Evolutionary conservation across 768 basidiomycete genomes (phyloP), one percentile per base, ranked within the genome.

Genomic region (Termitomyces sp.): DNA sequence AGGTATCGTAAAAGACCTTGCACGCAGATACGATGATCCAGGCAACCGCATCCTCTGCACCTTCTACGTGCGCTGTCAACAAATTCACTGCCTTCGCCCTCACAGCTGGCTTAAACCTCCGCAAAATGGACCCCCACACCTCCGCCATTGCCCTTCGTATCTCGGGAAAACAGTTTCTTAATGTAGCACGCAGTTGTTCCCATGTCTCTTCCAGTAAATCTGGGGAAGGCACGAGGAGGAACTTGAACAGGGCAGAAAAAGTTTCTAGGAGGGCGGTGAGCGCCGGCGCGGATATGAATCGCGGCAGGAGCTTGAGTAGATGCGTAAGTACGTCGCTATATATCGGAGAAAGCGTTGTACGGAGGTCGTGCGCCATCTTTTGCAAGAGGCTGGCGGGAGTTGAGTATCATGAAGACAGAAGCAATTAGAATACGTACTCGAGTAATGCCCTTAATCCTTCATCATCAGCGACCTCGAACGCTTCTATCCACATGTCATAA

Each of bases 131-230:
- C 0, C 86, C 91, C 95, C 92, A 97, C 4, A 92, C 91, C 65
- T 97, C 93, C 0, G 92, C 88, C 10, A 90, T 79, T 1, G 89
- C 84, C 25, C 89, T 75, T 65, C 89, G 89, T 2, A 92, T 80
- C 57, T 94, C 90, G 0, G 83, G 79, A 54, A 81, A 72, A 66
- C 89, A 91, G 56, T 75, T 79, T 3, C 80, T 79, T 9, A 92
- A 67, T 1, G 78, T 72, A 0, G 68, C 65, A 25, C 76, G 74
- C 40, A 92, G 71, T 29, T 71, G 64, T 5, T 68, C 54, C 90
- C 90, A 92, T 3, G 89, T 86, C 42, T 77, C 73, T 42, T 81
- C 75, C 25, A 89, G 66, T 5, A 85, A 73, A 31, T 82, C 69
- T n/a, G 79, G 77, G 0, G 82, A 78, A 0, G 90, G 87, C 4